Evolutionary conservation across 2,329 filamentous ascomycete genomes (phyloP).

Genomic region (Epicoccum nigrum): DNA sequence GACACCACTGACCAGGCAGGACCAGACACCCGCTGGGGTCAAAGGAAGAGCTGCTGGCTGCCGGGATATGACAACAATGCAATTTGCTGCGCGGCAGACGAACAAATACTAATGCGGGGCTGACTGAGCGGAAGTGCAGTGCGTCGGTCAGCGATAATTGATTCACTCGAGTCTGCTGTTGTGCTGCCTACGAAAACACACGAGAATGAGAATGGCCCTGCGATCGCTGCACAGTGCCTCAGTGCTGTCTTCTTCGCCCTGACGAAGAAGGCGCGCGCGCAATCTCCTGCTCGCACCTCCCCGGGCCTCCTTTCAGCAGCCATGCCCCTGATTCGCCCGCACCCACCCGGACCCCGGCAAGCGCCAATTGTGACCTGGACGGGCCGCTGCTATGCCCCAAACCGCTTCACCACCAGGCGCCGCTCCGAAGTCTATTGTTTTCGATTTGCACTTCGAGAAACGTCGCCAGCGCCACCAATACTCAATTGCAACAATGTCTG

Average conservation of each 20-base stretch:
- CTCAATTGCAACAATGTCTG: constrained; percentile 19
- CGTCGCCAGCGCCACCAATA: constrained; percentile 31
- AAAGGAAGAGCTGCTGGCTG: constrained; percentile 20
- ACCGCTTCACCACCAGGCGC: constrained; percentile 22
- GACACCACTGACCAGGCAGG: constrained; percentile 12
- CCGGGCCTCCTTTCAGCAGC: constrained; percentile 24
- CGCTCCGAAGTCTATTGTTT: constrained; percentile 21
- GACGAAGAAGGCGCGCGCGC: constrained; percentile 38
- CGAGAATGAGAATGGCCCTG: constrained; percentile 5
- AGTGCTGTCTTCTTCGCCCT: constrained; percentile 14
- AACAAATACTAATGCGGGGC: constrained; percentile 4
- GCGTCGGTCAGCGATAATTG: constrained; percentile 9
- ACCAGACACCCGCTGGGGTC: constrained; percentile 28
- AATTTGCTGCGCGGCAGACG: constrained; percentile 13
- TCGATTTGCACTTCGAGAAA: constrained; percentile 27
- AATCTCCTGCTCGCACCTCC: constrained; percentile 38
- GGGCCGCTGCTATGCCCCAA: constrained; percentile 24
- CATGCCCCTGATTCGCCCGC: constrained; percentile 23
- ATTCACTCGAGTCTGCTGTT: background rate
- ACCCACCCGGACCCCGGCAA: constrained; percentile 12
- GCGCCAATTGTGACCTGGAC: constrained; percentile 4
- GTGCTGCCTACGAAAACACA: too few relatives aligned
- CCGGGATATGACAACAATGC: constrained; percentile 16
- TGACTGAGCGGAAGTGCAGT: constrained; percentile 7
- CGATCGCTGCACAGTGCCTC: background rate